Evolutionary conservation across 2,329 filamentous ascomycete species (phyloP), one percentile per base, ranked within the genome.

Genomic region (Trichocomaceae sp.): DNA sequence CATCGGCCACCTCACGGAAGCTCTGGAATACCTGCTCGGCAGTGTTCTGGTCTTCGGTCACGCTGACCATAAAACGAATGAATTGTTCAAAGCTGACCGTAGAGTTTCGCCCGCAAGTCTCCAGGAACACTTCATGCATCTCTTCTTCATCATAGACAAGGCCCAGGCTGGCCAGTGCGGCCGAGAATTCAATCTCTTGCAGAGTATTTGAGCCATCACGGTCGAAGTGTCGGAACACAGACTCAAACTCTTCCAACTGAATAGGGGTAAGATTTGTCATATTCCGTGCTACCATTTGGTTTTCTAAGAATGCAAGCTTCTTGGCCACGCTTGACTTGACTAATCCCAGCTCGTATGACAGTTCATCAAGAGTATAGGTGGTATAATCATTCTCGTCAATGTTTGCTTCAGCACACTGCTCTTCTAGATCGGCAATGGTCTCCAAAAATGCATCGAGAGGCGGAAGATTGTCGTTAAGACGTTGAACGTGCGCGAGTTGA

Each of bases 371-470:
- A 9, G 92, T 96, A 74, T 97, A 97, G 8, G 92, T 97, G n/a
- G 93, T 99, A 71, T 93, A 97, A 75, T 99, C 93, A 72, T 99
- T 99, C 67, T 99, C 93, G 72, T 99, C 93, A 60, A 99, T 96
- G 69, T 99, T 97, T 59, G 93, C 93, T 75, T 97, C 92, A 57
- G 86, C 82, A 69, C 93, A 99, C 73, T 96, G 90, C 60, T 84
- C 83, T 66, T 96, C 91, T 47, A 97, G 81, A 10, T 83, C 83
- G 13, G 84, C 88, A 66, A 99, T 96, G 60, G 90, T 88, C 59
- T 89, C 85, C 41, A 99, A 80, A 68, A 95, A 99, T 57, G 88
- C 83, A 64, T 96, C 90, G n/a, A 99, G 79, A 2, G 92, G 92
- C 8, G 88, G 82, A 12, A 99, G 77, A 65, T 88, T 96, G 60